phyloP scores from a whole-genome alignment of 805 yeast species.

The Ogataea populi-albae region DNA sequence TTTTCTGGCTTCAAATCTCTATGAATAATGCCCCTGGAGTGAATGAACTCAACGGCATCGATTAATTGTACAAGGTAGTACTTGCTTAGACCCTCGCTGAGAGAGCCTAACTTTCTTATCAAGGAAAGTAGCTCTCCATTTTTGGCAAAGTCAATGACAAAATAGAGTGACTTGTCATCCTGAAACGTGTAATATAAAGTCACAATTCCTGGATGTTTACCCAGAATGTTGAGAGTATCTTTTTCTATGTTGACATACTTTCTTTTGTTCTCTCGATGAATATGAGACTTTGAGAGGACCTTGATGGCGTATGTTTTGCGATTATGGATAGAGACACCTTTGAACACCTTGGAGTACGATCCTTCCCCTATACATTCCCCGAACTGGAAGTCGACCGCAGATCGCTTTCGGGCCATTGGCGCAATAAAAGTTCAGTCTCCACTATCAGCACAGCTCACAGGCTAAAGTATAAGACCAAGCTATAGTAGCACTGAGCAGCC shows the following conservation, averaged over 20 bases:
- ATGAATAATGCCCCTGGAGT: constrained; percentile 84
- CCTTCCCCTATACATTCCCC: constrained; percentile 93
- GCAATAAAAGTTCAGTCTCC: not conserved
- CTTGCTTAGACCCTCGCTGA: constrained; percentile 69
- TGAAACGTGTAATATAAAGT: constrained; percentile 92
- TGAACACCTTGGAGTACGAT: constrained; percentile 89
- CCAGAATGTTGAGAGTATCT: constrained; percentile 79
- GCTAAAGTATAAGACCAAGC: too few relatives aligned
- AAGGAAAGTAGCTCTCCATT: constrained; percentile 89
- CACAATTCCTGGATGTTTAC: constrained; percentile 93
- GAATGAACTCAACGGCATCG: constrained; percentile 90
- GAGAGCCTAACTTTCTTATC: constrained; percentile 71
- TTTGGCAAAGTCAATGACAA: constrained; percentile 90
- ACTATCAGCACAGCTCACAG: constrained; percentile 3
- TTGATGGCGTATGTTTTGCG: constrained; percentile 84
- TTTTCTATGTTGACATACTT: constrained; percentile 96
- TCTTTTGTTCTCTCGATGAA: constrained; percentile 89
- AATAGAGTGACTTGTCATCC: constrained; percentile 81
- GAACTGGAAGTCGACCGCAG: constrained; percentile 84
- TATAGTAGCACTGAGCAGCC: not conserved
- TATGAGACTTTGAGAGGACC: constrained; percentile 86
- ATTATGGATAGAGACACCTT: constrained; percentile 75
- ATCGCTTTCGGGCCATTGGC: constrained; percentile 40
- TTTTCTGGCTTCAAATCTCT: constrained; percentile 95
- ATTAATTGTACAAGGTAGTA: constrained; percentile 84